A percentile compares a stretch with the other conserved stretches of the same genome.
Evolutionary conservation across 1,139 yeast genomes (phyloP).

Genomic region (Blastobotrys capitulatus): DNA sequence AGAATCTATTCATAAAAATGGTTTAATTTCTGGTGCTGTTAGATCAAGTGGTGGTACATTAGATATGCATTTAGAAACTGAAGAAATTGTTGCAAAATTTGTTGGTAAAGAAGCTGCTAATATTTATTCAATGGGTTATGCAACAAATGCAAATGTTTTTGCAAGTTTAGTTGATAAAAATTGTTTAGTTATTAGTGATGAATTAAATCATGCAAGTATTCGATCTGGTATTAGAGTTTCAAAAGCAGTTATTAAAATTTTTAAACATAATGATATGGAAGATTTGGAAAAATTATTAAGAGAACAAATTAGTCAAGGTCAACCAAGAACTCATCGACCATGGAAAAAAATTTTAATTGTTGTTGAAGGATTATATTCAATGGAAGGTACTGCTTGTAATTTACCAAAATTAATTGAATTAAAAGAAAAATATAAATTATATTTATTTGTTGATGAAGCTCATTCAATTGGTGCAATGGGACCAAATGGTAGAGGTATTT

Average conservation of each 20-base stretch:
- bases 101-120: slow-evolving; percentile 89
- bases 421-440: slow-evolving; percentile 81
- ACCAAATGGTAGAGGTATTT: slow-evolving; percentile 86
- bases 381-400: slow-evolving; percentile 96
- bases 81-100: slow-evolving; percentile 71
- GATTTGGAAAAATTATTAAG: slow-evolving; percentile 73
- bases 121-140: slow-evolving; percentile 90
- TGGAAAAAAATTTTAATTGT: slow-evolving; percentile 93
- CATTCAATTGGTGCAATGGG: slow-evolving; percentile 99
- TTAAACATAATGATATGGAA: slow-evolving; percentile 86
- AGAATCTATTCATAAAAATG: slow-evolving; percentile 56
- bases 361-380: slow-evolving; percentile 92
- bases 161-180: slow-evolving; percentile 78
- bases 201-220: slow-evolving; percentile 91
- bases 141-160: slow-evolving; percentile 91
- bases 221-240: slow-evolving; percentile 91
- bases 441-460: slow-evolving; percentile 92
- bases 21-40: slow-evolving; percentile 76
- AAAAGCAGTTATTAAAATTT: slow-evolving; percentile 90
- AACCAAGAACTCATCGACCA: slow-evolving; percentile 93
- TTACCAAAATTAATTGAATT: slow-evolving; percentile 71
- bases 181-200: slow-evolving; percentile 89
- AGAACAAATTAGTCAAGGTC: slow-evolving; percentile 92
- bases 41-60: slow-evolving; percentile 71
- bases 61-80: slow-evolving; percentile 70